Evolutionary conservation across 331 rosid genomes (phyloP).

Genomic region (Phaseolus coccineus): DNA sequence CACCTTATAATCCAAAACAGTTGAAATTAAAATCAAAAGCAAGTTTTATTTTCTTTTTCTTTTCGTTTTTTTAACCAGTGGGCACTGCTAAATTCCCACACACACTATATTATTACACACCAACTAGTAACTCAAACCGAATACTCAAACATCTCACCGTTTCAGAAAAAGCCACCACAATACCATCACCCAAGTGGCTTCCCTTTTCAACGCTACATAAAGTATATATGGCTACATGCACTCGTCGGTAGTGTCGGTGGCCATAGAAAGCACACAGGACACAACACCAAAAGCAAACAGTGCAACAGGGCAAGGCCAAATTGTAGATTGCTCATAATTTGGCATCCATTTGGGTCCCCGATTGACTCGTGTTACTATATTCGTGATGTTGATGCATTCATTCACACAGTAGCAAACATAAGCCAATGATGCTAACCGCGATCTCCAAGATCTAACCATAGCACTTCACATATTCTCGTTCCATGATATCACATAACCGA

Average conservation of each 20-base stretch:
- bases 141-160: slow-evolving; percentile 11
- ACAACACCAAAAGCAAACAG: slow-evolving; percentile 37
- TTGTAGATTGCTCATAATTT: slow-evolving; percentile 33
- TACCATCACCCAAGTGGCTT: slow-evolving; percentile 15
- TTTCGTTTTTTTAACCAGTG: neutral
- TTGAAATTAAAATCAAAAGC: slow-evolving; percentile 21
- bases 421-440: slow-evolving; percentile 26
- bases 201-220: slow-evolving; percentile 18
- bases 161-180: slow-evolving; percentile 21
- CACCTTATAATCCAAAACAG: slow-evolving; percentile 21
- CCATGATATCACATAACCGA: slow-evolving; percentile 29
- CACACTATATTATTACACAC: slow-evolving; percentile 26
- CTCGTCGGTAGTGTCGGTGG: slow-evolving; percentile 49
- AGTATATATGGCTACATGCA: slow-evolving; percentile 22
- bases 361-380: slow-evolving; percentile 36
- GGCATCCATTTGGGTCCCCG: slow-evolving; percentile 18
- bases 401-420: slow-evolving; percentile 36
- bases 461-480: slow-evolving; percentile 15
- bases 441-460: slow-evolving; percentile 65
- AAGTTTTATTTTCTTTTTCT: neutral
- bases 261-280: slow-evolving; percentile 15
- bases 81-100: slow-evolving; percentile 29
- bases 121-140: neutral
- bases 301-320: slow-evolving; percentile 6
- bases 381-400: slow-evolving; percentile 22